Conservation (phyloP, 1,284 basidiomycete species). For the Ceratobasidium theobromae region DNA sequence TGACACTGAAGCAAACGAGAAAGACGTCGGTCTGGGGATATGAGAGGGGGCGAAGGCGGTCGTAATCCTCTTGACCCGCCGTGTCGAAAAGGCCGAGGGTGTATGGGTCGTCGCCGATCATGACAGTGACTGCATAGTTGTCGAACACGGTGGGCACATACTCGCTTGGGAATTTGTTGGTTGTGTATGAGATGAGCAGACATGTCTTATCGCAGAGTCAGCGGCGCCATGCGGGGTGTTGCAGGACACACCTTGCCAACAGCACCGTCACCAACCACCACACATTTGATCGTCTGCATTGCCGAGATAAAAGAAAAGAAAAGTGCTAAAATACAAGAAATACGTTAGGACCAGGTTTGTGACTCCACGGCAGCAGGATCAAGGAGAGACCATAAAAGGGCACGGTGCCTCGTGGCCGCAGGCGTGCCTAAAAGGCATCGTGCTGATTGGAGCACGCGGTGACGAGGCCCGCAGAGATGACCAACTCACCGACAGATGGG, state of each 20-base stretch:
- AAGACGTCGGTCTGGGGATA: conserved; percentile 99
- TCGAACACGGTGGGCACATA: conserved; percentile 99
- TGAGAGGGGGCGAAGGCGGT: conserved; percentile 96
- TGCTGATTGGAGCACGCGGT: no score
- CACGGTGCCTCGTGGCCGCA: no score
- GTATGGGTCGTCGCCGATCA: conserved; percentile 99
- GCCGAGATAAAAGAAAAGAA: no score
- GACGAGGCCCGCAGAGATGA: no score
- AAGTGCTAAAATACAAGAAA: no score
- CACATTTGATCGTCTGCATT: conserved; percentile 98
- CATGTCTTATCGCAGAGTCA: conserved; percentile 71
- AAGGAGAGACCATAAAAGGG: no score
- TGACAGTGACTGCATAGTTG: conserved; percentile 98
- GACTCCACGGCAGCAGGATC: no score
- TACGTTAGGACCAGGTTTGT: no score
- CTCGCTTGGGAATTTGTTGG: conserved; percentile 98
- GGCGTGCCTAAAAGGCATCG: no score
- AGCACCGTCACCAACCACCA: conserved; percentile 99
- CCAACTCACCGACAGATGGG: no score
- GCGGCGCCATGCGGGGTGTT: not conserved
- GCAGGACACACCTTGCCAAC: conserved; percentile 87
- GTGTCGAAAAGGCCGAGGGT: conserved; percentile 99
- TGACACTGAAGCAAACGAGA: conserved; percentile 99
- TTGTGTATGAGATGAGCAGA: conserved; percentile 98
- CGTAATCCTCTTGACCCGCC: conserved; percentile 99